phyloP scores from a whole-genome alignment of 495 filamentous ascomycete genomes.

The Hypoxylon fuscum region DNA sequence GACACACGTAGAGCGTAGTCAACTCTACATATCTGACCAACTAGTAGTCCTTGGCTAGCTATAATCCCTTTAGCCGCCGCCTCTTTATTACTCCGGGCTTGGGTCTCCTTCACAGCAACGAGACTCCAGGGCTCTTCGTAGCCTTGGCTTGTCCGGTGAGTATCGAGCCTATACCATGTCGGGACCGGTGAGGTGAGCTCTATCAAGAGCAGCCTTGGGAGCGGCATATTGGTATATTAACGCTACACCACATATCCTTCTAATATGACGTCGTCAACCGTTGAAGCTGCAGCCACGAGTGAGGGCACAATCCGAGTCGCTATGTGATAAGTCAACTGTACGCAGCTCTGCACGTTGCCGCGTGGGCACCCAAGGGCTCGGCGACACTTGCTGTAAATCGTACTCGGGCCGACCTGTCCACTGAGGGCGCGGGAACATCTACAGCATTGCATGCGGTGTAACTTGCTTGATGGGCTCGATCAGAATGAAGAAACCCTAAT shows the following conservation, averaged over 20 bases:
- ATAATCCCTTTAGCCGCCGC: too few relatives aligned
- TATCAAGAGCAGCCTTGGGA: background rate
- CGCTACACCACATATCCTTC: conserved; percentile 4
- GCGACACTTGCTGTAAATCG: conserved; percentile 12
- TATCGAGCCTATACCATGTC: background rate
- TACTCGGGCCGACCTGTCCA: conserved; percentile 39
- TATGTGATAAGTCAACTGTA: conserved; percentile 22
- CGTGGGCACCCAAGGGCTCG: conserved; percentile 23
- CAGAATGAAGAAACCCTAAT: conserved; percentile 7
- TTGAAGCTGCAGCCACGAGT: conserved; percentile 6
- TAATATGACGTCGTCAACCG: conserved; percentile 28
- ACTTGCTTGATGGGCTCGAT: conserved; percentile 22
- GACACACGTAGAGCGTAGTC: too few relatives aligned
- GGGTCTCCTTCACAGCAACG: background rate
- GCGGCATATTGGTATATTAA: background rate
- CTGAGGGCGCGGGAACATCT: conserved; percentile 15
- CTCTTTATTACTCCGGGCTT: too few relatives aligned
- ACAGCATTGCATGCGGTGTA: conserved; percentile 30
- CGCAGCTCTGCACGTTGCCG: conserved; percentile 30
- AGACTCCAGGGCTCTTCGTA: too few relatives aligned
- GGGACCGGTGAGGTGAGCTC: background rate
- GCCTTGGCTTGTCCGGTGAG: background rate
- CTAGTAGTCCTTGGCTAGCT: too few relatives aligned
- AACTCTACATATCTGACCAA: too few relatives aligned
- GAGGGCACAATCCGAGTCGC: conserved; percentile 12